phyloP scores from a whole-genome alignment of 148 eudicot genomes.

The Rhododendron kiyosumense region DNA sequence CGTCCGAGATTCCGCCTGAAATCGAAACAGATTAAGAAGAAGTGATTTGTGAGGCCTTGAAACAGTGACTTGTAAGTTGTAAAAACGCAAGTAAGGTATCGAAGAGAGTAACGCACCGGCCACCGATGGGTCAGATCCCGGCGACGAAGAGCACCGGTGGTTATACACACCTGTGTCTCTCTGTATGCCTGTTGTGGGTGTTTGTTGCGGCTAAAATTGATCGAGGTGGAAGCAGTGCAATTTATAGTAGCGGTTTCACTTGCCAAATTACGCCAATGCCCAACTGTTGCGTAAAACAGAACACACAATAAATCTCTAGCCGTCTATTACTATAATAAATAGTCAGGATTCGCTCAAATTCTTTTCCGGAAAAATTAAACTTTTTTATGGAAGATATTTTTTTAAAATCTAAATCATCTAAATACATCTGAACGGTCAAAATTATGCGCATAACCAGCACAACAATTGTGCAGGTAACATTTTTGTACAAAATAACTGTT shows the following conservation, averaged over 20 bases:
- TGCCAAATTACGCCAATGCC: conserved; percentile 16
- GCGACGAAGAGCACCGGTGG: neutral
- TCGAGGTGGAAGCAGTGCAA: conserved; percentile 9
- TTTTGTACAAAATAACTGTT: too few species aligned
- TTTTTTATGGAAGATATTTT: too few species aligned
- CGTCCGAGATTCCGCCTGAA: neutral
- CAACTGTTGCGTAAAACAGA: neutral
- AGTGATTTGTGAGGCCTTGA: neutral
- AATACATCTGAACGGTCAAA: too few species aligned
- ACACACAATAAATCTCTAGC: too few species aligned
- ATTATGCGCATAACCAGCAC: too few species aligned
- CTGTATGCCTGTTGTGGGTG: neutral
- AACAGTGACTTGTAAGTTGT: neutral
- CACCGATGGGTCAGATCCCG: conserved; percentile 13
- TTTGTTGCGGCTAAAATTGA: conserved; percentile 39
- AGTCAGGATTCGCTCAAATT: too few species aligned
- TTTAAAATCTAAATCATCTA: too few species aligned
- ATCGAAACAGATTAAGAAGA: neutral
- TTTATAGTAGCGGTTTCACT: conserved; percentile 23
- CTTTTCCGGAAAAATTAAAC: too few species aligned
- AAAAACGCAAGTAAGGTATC: neutral
- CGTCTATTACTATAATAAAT: too few species aligned
- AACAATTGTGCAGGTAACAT: too few species aligned
- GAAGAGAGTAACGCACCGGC: neutral
- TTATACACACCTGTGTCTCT: neutral